Conservation (phyloP, 2,329 filamentous ascomycete species). For the Colletotrichum lentis region DNA sequence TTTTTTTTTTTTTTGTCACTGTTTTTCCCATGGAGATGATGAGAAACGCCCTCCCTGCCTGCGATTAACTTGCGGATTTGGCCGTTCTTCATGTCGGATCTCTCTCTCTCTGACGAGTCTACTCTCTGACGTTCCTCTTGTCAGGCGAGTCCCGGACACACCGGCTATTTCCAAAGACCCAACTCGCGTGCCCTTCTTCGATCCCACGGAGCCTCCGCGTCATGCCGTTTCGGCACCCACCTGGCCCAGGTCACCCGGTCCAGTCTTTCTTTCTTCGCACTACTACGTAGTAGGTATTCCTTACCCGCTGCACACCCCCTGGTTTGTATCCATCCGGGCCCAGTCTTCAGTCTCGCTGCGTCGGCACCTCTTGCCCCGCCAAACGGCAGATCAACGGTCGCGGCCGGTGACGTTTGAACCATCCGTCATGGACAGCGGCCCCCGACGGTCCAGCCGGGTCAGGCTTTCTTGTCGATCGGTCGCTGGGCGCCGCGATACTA, state of each 20-base stretch:
- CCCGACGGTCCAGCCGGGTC: background rate
- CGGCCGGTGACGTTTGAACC: slow-evolving; percentile 20
- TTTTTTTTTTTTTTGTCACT: background rate
- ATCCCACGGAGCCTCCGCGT: slow-evolving; percentile 20
- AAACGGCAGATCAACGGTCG: background rate
- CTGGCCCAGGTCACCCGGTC: background rate
- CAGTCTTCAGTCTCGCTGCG: background rate
- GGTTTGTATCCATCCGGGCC: background rate
- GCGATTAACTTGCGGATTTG: background rate
- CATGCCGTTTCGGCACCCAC: background rate
- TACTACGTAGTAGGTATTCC: too few species aligned
- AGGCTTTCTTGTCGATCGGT: background rate
- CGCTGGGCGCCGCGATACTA: background rate
- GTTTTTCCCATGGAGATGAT: background rate
- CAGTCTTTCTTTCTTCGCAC: background rate
- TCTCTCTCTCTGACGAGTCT: too few species aligned
- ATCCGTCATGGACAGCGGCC: background rate
- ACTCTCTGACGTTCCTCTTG: background rate
- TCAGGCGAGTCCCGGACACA: slow-evolving; percentile 28
- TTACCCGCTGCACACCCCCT: background rate
- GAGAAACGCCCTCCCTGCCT: background rate
- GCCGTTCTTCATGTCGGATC: background rate
- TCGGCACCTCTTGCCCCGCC: background rate
- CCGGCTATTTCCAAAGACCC: slow-evolving; percentile 5
- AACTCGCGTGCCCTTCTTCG: slow-evolving; percentile 14